Evolutionary conservation across 2,329 filamentous ascomycete genomes (phyloP).

Genomic region (Aureobasidium lini): DNA sequence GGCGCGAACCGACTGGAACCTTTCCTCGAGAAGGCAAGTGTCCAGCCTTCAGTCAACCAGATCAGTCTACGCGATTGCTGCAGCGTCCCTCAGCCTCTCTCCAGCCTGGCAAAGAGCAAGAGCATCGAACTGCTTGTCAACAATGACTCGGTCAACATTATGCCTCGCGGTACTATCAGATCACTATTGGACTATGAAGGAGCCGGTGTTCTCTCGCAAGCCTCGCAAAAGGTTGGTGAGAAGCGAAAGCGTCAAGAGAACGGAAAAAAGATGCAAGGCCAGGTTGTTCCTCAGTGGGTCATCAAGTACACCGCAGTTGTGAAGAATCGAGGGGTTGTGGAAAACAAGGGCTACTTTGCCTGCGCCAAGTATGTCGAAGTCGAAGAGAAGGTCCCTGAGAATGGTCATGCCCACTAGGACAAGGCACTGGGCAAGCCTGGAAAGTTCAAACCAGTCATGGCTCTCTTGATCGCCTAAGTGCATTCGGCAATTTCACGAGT

Average conservation of each 20-base stretch:
- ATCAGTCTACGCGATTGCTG: slow-evolving; percentile 96
- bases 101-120: slow-evolving; percentile 73
- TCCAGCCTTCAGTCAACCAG: slow-evolving; percentile 81
- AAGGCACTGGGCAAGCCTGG: background rate
- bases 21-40: slow-evolving; percentile 62
- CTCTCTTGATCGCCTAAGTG: background rate
- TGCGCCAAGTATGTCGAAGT: slow-evolving; percentile 51
- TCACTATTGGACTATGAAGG: slow-evolving; percentile 73
- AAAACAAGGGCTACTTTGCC: slow-evolving; percentile 97
- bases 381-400: background rate
- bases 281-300: slow-evolving; percentile 86
- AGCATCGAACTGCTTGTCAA: slow-evolving; percentile 86
- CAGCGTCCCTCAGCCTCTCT: slow-evolving; percentile 82
- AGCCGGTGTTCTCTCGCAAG: slow-evolving; percentile 67
- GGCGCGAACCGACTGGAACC: slow-evolving; percentile 73
- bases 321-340: slow-evolving; percentile 86
- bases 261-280: slow-evolving; percentile 58
- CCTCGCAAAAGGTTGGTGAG: slow-evolving; percentile 34
- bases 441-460: background rate
- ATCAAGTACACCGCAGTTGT: slow-evolving; percentile 96
- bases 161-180: slow-evolving; percentile 75
- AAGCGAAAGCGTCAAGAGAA: slow-evolving; percentile 35
- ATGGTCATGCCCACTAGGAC: background rate
- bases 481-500: background rate
- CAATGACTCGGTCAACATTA: slow-evolving; percentile 85